phyloP scores from a whole-genome alignment of 768 basidiomycete genomes.

The Leucocoprinus birnbaumii region DNA sequence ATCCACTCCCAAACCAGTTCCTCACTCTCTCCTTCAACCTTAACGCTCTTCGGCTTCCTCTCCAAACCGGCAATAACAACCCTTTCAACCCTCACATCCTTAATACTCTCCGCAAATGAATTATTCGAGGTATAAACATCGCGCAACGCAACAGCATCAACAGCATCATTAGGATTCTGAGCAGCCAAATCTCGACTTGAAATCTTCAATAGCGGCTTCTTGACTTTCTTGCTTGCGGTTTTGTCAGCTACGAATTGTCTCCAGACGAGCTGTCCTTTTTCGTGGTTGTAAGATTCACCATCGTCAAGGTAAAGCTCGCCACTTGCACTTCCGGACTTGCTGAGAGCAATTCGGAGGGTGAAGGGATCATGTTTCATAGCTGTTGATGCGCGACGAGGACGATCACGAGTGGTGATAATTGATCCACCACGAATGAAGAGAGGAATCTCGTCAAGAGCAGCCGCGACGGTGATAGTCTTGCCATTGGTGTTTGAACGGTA shows the following conservation, averaged over 20 bases:
- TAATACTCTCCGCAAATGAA: slow-evolving; percentile 63
- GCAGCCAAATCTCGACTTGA: slow-evolving; percentile 55
- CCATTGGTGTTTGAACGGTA: slow-evolving; percentile 68
- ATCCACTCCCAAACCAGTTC: slow-evolving; percentile 69
- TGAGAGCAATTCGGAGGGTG: slow-evolving; percentile 83
- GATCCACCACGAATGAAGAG: slow-evolving; percentile 89
- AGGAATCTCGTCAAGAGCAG: slow-evolving; percentile 79
- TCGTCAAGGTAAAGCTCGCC: slow-evolving; percentile 97
- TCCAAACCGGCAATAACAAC: slow-evolving; percentile 75
- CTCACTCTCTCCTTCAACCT: slow-evolving; percentile 35
- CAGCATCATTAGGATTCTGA: slow-evolving; percentile 40
- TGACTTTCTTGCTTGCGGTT: slow-evolving; percentile 30
- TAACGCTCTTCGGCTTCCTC: slow-evolving; percentile 59
- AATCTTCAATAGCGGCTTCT: slow-evolving; percentile 38
- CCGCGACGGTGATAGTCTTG: slow-evolving; percentile 70
- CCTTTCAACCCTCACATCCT: slow-evolving; percentile 76
- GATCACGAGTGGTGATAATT: slow-evolving; percentile 83
- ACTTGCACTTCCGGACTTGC: slow-evolving; percentile 50
- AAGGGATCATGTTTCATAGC: slow-evolving; percentile 93
- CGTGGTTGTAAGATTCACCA: slow-evolving; percentile 78
- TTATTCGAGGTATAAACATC: slow-evolving; percentile 54
- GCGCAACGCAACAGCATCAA: slow-evolving; percentile 45
- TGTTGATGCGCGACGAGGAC: slow-evolving; percentile 80
- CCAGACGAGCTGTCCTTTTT: slow-evolving; percentile 81
- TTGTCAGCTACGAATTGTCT: slow-evolving; percentile 65